Percentiles rank a stretch among this genome's conserved stretches.
Conservation (phyloP, 257 asterid species). For the Solanum pinnatisectum region DNA sequence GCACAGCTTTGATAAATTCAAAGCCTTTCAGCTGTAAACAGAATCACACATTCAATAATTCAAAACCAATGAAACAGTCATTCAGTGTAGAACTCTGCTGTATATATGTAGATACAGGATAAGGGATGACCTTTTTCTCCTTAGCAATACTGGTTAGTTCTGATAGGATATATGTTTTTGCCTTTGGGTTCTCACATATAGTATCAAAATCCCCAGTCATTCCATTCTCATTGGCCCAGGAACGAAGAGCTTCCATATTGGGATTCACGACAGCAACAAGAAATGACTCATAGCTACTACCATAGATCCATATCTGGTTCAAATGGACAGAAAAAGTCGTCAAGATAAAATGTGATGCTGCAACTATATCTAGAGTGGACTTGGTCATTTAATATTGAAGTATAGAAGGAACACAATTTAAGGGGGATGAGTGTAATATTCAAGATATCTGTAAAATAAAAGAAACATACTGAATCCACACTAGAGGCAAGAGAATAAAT, state of each 20-base stretch:
- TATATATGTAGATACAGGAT: not conserved
- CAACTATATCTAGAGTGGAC: not conserved
- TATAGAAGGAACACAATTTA: not conserved
- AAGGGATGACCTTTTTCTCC: conserved; percentile 53
- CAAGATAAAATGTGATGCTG: not conserved
- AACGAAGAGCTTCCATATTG: conserved; percentile 35
- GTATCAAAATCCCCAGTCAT: conserved; percentile 29
- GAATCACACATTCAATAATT: not conserved
- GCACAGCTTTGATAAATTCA: conserved; percentile 57
- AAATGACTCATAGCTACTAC: conserved; percentile 69
- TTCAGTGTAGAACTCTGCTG: not conserved
- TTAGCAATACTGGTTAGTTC: conserved; percentile 48
- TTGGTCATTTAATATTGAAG: not conserved
- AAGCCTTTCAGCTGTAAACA: conserved; percentile 63
- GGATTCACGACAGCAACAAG: conserved; percentile 82
- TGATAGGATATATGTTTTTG: conserved; percentile 34
- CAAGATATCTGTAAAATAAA: not conserved
- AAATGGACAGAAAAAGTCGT: not conserved
- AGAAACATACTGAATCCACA: conserved; percentile 43
- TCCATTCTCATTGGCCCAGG: conserved; percentile 48
- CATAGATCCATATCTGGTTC: conserved; percentile 74
- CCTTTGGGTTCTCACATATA: conserved; percentile 42
- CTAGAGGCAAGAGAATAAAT: conserved; percentile 42
- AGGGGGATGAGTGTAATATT: not conserved
- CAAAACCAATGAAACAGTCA: not conserved